Conservation (phyloP, 2,329 filamentous ascomycete species). For the Sporothrix humicola region DNA sequence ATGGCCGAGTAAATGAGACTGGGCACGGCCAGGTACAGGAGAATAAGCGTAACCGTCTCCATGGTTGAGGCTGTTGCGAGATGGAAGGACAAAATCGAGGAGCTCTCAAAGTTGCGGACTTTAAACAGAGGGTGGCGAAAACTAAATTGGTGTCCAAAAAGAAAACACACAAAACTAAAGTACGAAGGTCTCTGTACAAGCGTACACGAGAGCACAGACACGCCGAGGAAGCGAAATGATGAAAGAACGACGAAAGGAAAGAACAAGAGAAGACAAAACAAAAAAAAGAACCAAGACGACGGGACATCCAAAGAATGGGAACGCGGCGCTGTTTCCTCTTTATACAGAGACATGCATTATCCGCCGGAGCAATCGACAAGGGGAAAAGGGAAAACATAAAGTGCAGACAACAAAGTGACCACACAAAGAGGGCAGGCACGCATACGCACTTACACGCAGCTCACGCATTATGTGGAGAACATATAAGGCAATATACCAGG, state of each 20-base stretch:
- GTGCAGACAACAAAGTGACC: neutral
- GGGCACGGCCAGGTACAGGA: conserved; percentile 55
- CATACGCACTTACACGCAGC: neutral
- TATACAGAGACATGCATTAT: conserved; percentile 19
- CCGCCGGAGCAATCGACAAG: conserved; percentile 9
- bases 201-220: neutral
- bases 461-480: conserved; percentile 18
- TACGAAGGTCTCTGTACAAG: neutral
- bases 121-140: neutral
- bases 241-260: neutral
- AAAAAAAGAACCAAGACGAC: neutral
- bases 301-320: conserved; percentile 15
- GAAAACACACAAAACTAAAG: neutral
- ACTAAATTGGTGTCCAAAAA: neutral
- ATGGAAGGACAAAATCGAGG: neutral
- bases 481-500: conserved; percentile 25
- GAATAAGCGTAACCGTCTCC: conserved; percentile 49
- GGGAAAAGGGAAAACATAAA: neutral
- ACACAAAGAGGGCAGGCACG: neutral
- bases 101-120: neutral
- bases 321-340: neutral
- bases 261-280: neutral
- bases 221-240: neutral
- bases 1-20: conserved; percentile 51
- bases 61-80: conserved; percentile 41